Evolutionary conservation across 2,329 filamentous ascomycete genomes (phyloP).

Genomic region (Phyllosticta citrichinensis): DNA sequence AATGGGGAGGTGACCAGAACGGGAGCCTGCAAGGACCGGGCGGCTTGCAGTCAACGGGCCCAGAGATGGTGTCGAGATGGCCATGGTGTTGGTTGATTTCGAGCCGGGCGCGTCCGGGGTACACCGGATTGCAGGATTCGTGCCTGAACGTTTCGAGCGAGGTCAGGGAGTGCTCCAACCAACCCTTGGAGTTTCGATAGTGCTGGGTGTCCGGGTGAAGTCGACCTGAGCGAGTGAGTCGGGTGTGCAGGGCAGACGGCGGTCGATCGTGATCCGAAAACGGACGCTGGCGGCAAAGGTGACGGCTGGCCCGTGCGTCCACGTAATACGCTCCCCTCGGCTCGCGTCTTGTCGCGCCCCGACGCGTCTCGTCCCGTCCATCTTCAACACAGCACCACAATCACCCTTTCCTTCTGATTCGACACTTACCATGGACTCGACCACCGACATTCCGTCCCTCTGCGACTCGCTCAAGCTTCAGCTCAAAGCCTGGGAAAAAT

Average conservation of each 20-base stretch:
- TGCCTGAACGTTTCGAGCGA: background rate
- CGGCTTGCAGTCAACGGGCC: background rate
- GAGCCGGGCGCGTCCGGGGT: background rate
- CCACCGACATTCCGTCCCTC: background rate
- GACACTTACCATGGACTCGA: background rate
- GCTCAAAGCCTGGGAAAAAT: conserved; percentile 64
- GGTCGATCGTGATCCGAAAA: background rate
- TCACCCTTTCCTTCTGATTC: too few relatives aligned
- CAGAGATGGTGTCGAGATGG: background rate
- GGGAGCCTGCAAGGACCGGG: background rate
- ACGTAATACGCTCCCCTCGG: too few relatives aligned
- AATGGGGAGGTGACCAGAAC: background rate
- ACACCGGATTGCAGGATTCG: background rate
- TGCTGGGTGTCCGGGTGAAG: background rate
- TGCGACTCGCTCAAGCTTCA: conserved; percentile 46
- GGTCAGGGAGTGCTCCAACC: too few relatives aligned
- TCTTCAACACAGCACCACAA: background rate
- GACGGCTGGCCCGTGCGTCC: background rate
- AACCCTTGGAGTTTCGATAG: too few relatives aligned
- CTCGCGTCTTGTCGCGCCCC: background rate
- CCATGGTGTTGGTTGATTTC: background rate
- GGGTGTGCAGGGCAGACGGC: too few relatives aligned
- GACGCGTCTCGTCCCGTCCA: background rate
- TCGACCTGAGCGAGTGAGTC: too few relatives aligned
- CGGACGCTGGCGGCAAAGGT: background rate